These are phyloP conservation scores for Neonectria faginata DNA, from an alignment of 2,329 filamentous ascomycete genomes.

Conservation along the genomic window DNA sequence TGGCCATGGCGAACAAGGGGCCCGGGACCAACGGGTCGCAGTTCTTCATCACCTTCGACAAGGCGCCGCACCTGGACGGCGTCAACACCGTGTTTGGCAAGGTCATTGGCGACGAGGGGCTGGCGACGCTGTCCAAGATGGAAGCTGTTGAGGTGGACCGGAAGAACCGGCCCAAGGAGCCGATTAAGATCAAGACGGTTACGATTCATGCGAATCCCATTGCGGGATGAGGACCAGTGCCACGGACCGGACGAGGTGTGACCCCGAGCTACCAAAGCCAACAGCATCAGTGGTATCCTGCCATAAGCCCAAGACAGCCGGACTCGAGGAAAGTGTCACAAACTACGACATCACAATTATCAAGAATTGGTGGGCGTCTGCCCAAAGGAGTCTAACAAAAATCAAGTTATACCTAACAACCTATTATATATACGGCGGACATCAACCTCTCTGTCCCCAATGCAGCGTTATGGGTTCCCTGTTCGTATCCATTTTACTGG, in stretches of 20 bases:
- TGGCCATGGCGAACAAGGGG: constrained; percentile 85
- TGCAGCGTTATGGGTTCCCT: constrained; percentile 13
- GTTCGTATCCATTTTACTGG: constrained; percentile 6
- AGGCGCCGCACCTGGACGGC: constrained; percentile 83
- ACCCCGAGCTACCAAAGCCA: not conserved
- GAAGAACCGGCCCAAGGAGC: constrained; percentile 79
- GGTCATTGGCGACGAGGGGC: constrained; percentile 73
- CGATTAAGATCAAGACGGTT: constrained; percentile 74
- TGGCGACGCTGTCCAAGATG: constrained; percentile 75
- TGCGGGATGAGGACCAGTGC: constrained; percentile 66
- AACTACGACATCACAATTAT: not conserved
- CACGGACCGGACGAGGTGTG: not conserved
- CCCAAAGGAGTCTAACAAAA: not conserved
- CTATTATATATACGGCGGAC: not conserved
- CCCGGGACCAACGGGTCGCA: constrained; percentile 80
- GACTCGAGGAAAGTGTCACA: not conserved
- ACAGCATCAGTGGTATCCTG: constrained; percentile 7
- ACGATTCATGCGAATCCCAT: constrained; percentile 85
- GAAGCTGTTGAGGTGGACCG: constrained; percentile 80
- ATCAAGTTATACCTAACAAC: not conserved
- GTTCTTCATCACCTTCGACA: constrained; percentile 84
- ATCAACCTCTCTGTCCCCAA: not conserved
- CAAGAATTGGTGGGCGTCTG: not conserved
- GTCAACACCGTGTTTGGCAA: constrained; percentile 88
- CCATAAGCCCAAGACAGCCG: not conserved